phyloP scores from a whole-genome alignment of 495 filamentous ascomycete genomes.

The Penicillium lividum region DNA sequence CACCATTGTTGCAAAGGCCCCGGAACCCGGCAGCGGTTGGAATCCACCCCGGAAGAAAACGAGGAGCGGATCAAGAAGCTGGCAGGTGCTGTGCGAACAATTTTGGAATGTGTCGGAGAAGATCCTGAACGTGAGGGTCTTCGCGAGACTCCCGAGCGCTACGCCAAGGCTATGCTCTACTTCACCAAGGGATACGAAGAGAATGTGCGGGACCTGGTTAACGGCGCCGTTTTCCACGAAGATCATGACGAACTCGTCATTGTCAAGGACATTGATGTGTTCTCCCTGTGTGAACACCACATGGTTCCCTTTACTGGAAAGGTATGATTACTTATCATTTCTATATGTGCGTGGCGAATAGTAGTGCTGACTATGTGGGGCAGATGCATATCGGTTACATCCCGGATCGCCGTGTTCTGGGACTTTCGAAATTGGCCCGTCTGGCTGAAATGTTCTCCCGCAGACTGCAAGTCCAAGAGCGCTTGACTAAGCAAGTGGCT shows the following conservation, averaged over 20 bases:
- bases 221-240: constrained; percentile 94
- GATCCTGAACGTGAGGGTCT: constrained; percentile 92
- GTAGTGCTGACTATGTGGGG: constrained; percentile 21
- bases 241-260: constrained; percentile 97
- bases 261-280: constrained; percentile 96
- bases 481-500: constrained; percentile 93
- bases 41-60: constrained; percentile 74
- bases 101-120: constrained; percentile 94
- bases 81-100: constrained; percentile 80
- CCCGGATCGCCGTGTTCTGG: constrained; percentile 79
- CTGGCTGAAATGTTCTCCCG: constrained; percentile 97
- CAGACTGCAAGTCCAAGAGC: constrained; percentile 91
- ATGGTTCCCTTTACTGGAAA: constrained; percentile 95
- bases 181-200: constrained; percentile 99
- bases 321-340: constrained; percentile 46
- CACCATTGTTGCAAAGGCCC: constrained; percentile 48
- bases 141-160: constrained; percentile 81
- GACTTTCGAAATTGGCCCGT: constrained; percentile 91
- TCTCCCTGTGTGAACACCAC: constrained; percentile 95
- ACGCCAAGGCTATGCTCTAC: constrained; percentile 95
- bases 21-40: constrained; percentile 77
- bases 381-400: constrained; percentile 99
- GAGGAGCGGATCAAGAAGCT: constrained; percentile 72
- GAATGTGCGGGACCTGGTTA: constrained; percentile 90
- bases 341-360: constrained; percentile 14